Conservation (phyloP, 768 basidiomycete genomes). For the Nidularia sp. region DNA sequence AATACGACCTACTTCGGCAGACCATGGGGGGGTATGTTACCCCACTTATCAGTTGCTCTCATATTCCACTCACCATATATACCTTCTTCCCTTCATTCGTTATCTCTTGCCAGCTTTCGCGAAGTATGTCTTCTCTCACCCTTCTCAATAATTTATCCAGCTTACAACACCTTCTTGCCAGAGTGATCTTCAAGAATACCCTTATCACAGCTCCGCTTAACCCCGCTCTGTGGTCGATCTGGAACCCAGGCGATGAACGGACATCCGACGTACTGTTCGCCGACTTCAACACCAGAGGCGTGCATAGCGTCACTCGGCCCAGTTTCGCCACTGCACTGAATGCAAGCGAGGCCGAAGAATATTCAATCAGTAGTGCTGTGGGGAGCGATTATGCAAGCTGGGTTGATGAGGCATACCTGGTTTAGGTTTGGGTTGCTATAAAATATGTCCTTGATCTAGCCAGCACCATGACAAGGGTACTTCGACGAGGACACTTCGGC, state of each 20-base stretch:
- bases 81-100: background rate
- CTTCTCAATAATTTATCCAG: background rate
- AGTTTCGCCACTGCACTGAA: constrained; percentile 35
- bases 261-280: constrained; percentile 39
- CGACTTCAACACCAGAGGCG: constrained; percentile 39
- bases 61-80: background rate
- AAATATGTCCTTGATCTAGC: too few species aligned
- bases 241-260: constrained; percentile 31
- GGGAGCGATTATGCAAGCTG: constrained; percentile 41
- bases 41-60: background rate
- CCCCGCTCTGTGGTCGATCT: constrained; percentile 42
- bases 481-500: too few species aligned
- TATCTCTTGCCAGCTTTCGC: constrained; percentile 28
- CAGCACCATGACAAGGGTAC: too few species aligned
- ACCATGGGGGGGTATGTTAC: constrained; percentile 39
- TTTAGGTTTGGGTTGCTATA: constrained; percentile 7
- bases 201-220: constrained; percentile 33
- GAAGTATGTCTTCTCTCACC: constrained; percentile 22
- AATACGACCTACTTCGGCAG: constrained; percentile 39
- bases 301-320: constrained; percentile 26
- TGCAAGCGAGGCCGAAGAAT: constrained; percentile 28
- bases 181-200: constrained; percentile 46
- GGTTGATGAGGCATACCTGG: constrained; percentile 39
- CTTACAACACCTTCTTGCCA: constrained; percentile 5
- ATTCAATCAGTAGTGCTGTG: constrained; percentile 38